Evolutionary conservation across 2,329 filamentous ascomycete species (phyloP).

Genomic region (Fusarium torulosum): DNA sequence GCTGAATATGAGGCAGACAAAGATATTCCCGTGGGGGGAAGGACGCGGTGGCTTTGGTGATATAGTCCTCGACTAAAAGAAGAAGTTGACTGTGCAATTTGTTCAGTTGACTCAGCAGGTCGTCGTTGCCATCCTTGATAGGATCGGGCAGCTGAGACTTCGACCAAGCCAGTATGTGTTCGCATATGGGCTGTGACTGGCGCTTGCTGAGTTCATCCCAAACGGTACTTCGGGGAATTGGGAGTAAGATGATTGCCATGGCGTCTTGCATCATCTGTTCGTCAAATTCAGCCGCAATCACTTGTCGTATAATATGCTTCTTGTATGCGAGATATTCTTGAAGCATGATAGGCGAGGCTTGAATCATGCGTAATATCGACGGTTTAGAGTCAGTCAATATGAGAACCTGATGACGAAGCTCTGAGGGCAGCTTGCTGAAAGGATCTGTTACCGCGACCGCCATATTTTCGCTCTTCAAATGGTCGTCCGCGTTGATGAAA

Average conservation of each 20-base stretch:
- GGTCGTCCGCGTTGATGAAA: not conserved
- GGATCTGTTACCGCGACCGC: not conserved
- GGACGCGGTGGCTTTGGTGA: not conserved
- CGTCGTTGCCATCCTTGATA: not conserved
- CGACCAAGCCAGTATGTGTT: not conserved
- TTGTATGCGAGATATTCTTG: not conserved
- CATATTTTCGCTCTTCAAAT: not conserved
- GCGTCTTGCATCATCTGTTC: not conserved
- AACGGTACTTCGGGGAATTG: not conserved
- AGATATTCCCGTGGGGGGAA: not conserved
- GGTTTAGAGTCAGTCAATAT: not conserved
- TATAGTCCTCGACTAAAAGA: not conserved
- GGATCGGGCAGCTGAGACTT: not conserved
- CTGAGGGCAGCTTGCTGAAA: not conserved
- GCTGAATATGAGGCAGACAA: not conserved
- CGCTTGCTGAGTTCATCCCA: not conserved
- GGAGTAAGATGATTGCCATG: not conserved
- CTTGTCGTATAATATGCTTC: not conserved
- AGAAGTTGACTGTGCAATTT: not conserved
- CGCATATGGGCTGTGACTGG: not conserved
- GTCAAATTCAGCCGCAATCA: not conserved
- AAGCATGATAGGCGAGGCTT: not conserved
- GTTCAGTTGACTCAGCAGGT: not conserved
- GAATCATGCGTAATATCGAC: not conserved
- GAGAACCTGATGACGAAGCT: not conserved